Evolutionary conservation across 164 flowering plant genomes (phyloP).

Genomic region (Dillenia turbinata): DNA sequence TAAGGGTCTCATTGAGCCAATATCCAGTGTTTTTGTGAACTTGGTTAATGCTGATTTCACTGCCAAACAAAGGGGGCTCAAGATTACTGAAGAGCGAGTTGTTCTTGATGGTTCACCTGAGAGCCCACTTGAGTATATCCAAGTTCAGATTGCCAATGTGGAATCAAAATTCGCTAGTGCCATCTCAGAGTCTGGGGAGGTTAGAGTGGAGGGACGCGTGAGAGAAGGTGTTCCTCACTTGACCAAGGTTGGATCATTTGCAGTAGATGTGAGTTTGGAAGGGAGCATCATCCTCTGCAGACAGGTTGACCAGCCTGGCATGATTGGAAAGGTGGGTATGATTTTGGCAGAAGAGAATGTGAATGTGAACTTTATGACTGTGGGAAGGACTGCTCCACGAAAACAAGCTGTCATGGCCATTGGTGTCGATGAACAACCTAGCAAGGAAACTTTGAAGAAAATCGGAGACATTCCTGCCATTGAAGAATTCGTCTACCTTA

Average conservation of each 20-base stretch:
- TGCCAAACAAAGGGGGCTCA: slow-evolving; percentile 82
- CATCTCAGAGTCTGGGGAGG: slow-evolving; percentile 77
- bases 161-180: slow-evolving; percentile 88
- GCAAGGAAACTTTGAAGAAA: slow-evolving; percentile 44
- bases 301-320: slow-evolving; percentile 92
- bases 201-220: slow-evolving; percentile 74
- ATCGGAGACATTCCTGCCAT: slow-evolving; percentile 75
- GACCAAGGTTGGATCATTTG: slow-evolving; percentile 86
- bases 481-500: slow-evolving; percentile 80
- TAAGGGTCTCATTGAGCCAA: slow-evolving; percentile 88
- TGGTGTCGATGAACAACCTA: slow-evolving; percentile 78
- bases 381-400: slow-evolving; percentile 74
- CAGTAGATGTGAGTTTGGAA: slow-evolving; percentile 84
- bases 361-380: slow-evolving; percentile 86
- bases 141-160: slow-evolving; percentile 78
- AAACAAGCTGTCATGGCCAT: slow-evolving; percentile 89
- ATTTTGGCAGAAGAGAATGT: slow-evolving; percentile 71
- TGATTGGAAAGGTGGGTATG: slow-evolving; percentile 82
- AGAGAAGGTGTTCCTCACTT: slow-evolving; percentile 82
- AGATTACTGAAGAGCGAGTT: slow-evolving; percentile 67
- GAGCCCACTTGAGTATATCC: slow-evolving; percentile 69
- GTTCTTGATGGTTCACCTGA: slow-evolving; percentile 78
- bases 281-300: slow-evolving; percentile 85
- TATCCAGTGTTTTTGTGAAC: slow-evolving; percentile 71
- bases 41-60: slow-evolving; percentile 90